Evolutionary conservation across 139 green algal genomes (phyloP).

Genomic region (Chloropicon primus): DNA sequence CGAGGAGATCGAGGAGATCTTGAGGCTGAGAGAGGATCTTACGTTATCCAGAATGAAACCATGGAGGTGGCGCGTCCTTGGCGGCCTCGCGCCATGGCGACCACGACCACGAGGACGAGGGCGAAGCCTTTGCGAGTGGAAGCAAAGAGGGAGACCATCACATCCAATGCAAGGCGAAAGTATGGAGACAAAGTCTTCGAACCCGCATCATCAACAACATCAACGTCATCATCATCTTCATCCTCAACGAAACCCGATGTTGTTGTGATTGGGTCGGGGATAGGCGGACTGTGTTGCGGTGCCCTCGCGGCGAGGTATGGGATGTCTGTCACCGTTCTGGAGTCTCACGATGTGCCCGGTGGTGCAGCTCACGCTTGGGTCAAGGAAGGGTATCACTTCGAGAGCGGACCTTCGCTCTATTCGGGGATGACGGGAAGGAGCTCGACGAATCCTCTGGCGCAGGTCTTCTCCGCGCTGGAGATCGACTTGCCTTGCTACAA

Average conservation of each 20-base stretch:
- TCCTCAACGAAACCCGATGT: slow-evolving; percentile 19
- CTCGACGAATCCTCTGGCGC: slow-evolving; percentile 42
- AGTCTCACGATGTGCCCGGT: slow-evolving; percentile 65
- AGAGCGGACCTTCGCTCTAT: slow-evolving; percentile 71
- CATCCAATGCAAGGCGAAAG: not conserved
- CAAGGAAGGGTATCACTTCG: slow-evolving; percentile 70
- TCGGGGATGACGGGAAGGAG: slow-evolving; percentile 28
- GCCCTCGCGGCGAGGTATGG: slow-evolving; percentile 75
- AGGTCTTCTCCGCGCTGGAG: slow-evolving; percentile 51
- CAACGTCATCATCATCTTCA: too few relatives aligned
- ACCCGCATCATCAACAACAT: too few relatives aligned
- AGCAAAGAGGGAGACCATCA: too few relatives aligned
- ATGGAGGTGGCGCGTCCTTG: too few relatives aligned
- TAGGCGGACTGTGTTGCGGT: slow-evolving; percentile 70
- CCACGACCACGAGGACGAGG: too few relatives aligned
- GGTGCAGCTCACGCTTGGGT: slow-evolving; percentile 73
- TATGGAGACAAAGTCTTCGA: not conserved
- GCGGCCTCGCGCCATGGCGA: too few relatives aligned
- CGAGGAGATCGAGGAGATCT: too few relatives aligned
- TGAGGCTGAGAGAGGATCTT: too few relatives aligned
- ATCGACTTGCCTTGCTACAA: slow-evolving; percentile 40
- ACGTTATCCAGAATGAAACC: too few relatives aligned
- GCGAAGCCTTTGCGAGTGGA: too few relatives aligned
- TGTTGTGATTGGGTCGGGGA: slow-evolving; percentile 42
- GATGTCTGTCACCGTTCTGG: slow-evolving; percentile 56